These are phyloP conservation scores for Dillenia suffruticosa DNA, from an alignment of 164 flowering plant genomes.

Conservation along the genomic window DNA sequence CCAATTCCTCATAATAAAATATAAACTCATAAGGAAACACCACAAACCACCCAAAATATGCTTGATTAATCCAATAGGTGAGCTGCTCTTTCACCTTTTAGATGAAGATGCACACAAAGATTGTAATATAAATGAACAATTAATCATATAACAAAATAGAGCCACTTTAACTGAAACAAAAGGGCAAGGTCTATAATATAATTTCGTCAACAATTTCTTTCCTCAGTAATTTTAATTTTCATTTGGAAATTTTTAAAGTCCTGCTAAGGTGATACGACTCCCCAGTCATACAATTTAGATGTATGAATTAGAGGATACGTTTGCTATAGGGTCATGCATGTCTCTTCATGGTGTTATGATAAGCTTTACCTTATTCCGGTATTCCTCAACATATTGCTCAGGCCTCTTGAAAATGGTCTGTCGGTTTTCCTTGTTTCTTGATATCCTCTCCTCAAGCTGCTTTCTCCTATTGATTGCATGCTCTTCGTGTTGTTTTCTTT, in stretches of 20 bases:
- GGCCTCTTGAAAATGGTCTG: slow-evolving; percentile 52
- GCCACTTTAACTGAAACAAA: neutral
- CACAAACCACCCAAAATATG: neutral
- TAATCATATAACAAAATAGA: too few species aligned
- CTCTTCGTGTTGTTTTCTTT: slow-evolving; percentile 66
- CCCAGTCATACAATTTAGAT: neutral
- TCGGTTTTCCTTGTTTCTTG: slow-evolving; percentile 29
- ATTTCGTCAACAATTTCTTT: neutral
- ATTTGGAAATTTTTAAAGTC: neutral
- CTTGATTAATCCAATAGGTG: too few species aligned
- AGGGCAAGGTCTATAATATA: neutral
- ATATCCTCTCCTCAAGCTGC: slow-evolving; percentile 43
- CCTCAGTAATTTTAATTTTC: neutral
- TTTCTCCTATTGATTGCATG: slow-evolving; percentile 62
- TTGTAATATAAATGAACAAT: too few species aligned
- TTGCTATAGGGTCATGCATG: too few species aligned
- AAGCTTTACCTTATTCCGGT: slow-evolving; percentile 43
- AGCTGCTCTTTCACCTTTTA: too few species aligned
- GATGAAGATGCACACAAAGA: too few species aligned
- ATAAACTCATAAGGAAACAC: neutral
- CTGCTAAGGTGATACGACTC: neutral
- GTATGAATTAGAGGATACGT: too few species aligned
- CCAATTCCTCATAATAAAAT: neutral
- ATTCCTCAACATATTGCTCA: slow-evolving; percentile 56
- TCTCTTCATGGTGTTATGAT: too few species aligned